Conservation (phyloP, 1,284 basidiomycete genomes). For the Ceratobasidium papillatum region DNA sequence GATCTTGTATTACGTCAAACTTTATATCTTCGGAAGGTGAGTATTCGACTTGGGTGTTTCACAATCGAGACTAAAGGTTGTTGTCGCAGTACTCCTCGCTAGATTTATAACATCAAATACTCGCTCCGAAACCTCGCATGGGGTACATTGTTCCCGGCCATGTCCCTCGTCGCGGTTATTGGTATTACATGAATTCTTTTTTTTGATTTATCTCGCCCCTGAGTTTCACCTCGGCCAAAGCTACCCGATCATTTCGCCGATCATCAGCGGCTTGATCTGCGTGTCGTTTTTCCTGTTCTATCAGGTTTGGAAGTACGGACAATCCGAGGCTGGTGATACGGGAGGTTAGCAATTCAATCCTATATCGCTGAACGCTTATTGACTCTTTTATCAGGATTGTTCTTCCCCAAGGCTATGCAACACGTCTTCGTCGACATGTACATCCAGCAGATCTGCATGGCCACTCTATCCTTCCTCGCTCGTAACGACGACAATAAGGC, state of each 20-base stretch:
- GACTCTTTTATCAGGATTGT: constrained; percentile 63
- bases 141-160: constrained; percentile 81
- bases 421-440: constrained; percentile 94
- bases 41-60: constrained; percentile 54
- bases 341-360: constrained; percentile 56
- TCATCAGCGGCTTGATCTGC: constrained; percentile 91
- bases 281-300: constrained; percentile 87
- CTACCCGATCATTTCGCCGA: constrained; percentile 83
- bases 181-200: constrained; percentile 39
- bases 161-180: constrained; percentile 46
- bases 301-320: constrained; percentile 88
- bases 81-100: constrained; percentile 54
- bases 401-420: constrained; percentile 94
- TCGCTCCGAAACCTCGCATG: constrained; percentile 65
- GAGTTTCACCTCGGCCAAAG: not conserved
- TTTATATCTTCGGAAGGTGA: constrained; percentile 58
- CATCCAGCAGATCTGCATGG: constrained; percentile 82
- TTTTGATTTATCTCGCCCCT: not conserved
- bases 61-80: constrained; percentile 34
- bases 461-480: constrained; percentile 88
- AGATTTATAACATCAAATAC: constrained; percentile 54
- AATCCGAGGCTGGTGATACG: constrained; percentile 79
- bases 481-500: constrained; percentile 61
- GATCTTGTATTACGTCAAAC: constrained; percentile 70
- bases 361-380: not conserved